Conservation (phyloP, 257 asterid genomes). For the Henckelia pumila region DNA sequence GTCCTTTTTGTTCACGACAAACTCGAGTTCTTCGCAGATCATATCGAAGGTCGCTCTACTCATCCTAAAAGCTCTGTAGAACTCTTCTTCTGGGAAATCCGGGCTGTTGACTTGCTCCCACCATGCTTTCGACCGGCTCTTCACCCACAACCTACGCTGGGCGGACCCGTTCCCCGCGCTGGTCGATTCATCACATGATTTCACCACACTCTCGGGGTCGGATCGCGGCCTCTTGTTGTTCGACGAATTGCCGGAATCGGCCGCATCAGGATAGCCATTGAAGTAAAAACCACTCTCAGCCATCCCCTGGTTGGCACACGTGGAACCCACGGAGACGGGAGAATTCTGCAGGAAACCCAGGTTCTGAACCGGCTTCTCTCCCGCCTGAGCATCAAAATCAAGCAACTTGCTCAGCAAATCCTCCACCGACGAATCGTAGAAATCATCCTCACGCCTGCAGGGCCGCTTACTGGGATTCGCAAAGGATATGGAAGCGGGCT, state of each 20-base stretch:
- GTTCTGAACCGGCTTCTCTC: conserved; percentile 7
- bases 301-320: background rate
- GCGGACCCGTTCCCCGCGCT: conserved; percentile 20
- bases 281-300: conserved; percentile 11
- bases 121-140: conserved; percentile 76
- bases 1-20: conserved; percentile 64
- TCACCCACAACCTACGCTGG: conserved; percentile 77
- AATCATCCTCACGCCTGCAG: conserved; percentile 21
- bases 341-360: background rate
- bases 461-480: conserved; percentile 12
- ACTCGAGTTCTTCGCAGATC: conserved; percentile 65
- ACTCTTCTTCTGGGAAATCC: conserved; percentile 70
- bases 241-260: conserved; percentile 20
- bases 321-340: background rate
- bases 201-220: conserved; percentile 10
- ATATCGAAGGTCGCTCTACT: conserved; percentile 62
- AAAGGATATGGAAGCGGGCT: background rate
- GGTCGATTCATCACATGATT: conserved; percentile 19
- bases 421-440: conserved; percentile 21
- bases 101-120: conserved; percentile 71
- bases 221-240: conserved; percentile 26
- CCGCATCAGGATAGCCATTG: background rate
- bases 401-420: conserved; percentile 18
- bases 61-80: conserved; percentile 64
- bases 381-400: conserved; percentile 7